Conservation (phyloP, 257 asterid genomes). For the Nicotiana tabacum region DNA sequence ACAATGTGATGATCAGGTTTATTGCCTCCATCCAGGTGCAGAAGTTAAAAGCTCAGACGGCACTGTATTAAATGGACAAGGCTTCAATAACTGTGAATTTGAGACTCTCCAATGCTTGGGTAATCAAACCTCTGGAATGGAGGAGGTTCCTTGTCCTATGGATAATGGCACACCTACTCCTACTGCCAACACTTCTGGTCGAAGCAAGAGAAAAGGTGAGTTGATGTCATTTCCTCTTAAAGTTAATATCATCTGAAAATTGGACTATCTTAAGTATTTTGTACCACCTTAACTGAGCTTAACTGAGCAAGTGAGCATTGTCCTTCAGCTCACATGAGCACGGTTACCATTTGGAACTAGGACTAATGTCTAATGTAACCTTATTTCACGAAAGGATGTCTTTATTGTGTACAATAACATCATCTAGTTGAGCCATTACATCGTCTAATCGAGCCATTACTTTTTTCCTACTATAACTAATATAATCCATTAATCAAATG, state of each 20-base stretch:
- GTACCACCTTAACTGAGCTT: background rate
- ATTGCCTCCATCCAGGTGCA: slow-evolving; percentile 70
- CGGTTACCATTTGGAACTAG: background rate
- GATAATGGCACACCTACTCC: slow-evolving; percentile 16
- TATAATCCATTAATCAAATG: background rate
- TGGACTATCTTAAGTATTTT: background rate
- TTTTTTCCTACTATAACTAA: background rate
- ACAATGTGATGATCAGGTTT: slow-evolving; percentile 69
- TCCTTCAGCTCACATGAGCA: background rate
- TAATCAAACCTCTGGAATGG: slow-evolving; percentile 17
- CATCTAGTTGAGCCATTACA: background rate
- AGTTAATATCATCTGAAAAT: background rate
- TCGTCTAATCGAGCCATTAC: background rate
- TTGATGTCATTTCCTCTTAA: background rate
- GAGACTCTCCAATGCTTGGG: slow-evolving; percentile 24
- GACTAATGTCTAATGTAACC: background rate
- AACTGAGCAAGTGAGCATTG: background rate
- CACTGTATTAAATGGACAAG: slow-evolving; percentile 38
- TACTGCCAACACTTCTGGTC: slow-evolving; percentile 11
- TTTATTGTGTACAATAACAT: background rate
- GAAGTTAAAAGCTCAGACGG: slow-evolving; percentile 35
- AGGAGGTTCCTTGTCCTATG: slow-evolving; percentile 16
- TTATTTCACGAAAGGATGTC: background rate
- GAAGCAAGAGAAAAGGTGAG: slow-evolving; percentile 23
- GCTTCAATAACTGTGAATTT: slow-evolving; percentile 24